Base-by-base conservation (phyloP, 139 green algal species). In the Zygnema cylindricum region DNA sequence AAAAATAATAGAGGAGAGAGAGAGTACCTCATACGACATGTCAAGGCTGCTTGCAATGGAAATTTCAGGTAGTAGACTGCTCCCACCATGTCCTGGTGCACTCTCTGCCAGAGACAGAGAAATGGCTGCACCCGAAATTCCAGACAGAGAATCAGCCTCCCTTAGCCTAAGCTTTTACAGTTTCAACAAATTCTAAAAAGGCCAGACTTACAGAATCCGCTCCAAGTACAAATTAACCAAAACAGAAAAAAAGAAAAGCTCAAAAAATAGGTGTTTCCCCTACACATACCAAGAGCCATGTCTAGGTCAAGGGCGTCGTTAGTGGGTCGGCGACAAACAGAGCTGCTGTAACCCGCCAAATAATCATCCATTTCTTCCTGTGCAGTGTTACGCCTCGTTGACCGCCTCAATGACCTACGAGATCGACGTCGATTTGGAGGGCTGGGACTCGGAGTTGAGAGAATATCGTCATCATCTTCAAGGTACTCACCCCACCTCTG, bases 401-500 rank as follows among this genome's bases (percentile, higher is more conserved):
- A 7, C 49, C 49, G 49, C 49, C 49, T 7, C 49, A 63, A 63
- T 16, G 49, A 7, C 49, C 49, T 7, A 7, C 49, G 49, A 63
- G 49, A 63, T 16, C 49, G 49, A 7, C 49, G 49, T 16, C 49
- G 49, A 7, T 7, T 63, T 63, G 49, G 7, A 7, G 49, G 49
- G 16, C 49, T 63, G 7, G 49, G 49, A 63, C 49, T 63, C 49
- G 49, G 49, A 7, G 16, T 63, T 16, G 49, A 16, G 75, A 33
- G 25, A n/a, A n/a, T n/a, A n/a, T 82, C 75, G 25, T 82, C 75
- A 43, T 43, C 39, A 30, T 43, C 75, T 82, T n/a, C 75, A 30
- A 82, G 75, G 30, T n/a, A 43, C 75, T 82, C 75, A 1, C 75
- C 75, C 75, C 75, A 82, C 41, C 75, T 43, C 75, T 82, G 75